These are phyloP conservation scores for Lachnellula hyalina DNA, from an alignment of 2,329 filamentous ascomycete genomes.

Conservation along the genomic window DNA sequence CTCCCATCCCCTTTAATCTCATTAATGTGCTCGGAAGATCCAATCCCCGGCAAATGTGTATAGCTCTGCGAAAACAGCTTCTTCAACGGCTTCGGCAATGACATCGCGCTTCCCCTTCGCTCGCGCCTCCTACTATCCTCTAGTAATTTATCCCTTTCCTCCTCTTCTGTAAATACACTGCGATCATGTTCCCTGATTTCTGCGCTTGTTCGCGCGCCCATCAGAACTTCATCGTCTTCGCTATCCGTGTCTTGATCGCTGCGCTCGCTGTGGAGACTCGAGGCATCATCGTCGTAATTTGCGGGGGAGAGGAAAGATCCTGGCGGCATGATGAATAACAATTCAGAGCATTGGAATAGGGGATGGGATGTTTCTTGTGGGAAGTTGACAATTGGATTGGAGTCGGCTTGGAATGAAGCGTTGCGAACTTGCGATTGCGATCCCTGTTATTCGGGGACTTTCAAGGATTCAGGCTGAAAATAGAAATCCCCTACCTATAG, in stretches of 20 bases:
- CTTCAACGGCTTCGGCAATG: constrained; percentile 34
- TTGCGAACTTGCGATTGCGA: too few relatives aligned
- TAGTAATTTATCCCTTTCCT: constrained; percentile 60
- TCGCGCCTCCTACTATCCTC: constrained; percentile 44
- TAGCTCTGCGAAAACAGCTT: constrained; percentile 31
- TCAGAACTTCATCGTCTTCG: constrained; percentile 66
- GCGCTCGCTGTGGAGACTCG: constrained; percentile 56
- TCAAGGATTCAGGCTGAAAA: not conserved
- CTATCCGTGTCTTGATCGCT: constrained; percentile 72
- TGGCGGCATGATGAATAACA: constrained; percentile 7
- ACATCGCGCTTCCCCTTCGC: constrained; percentile 25
- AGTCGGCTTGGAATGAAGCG: too few relatives aligned
- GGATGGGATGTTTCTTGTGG: too few relatives aligned
- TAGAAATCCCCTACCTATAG: not conserved
- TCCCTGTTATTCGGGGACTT: too few relatives aligned
- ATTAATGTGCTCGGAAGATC: not conserved
- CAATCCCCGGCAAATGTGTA: constrained; percentile 30
- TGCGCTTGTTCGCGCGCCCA: constrained; percentile 60
- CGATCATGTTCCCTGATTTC: constrained; percentile 67
- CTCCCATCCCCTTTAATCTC: constrained; percentile 6
- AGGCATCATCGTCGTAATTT: constrained; percentile 46
- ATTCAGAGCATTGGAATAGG: not conserved
- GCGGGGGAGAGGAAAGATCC: constrained; percentile 25
- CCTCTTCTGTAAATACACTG: constrained; percentile 69
- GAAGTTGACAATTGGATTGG: too few relatives aligned